These are phyloP conservation scores for Tricholoma flavovirens DNA, from an alignment of 768 basidiomycete species.

Conservation along the genomic window DNA sequence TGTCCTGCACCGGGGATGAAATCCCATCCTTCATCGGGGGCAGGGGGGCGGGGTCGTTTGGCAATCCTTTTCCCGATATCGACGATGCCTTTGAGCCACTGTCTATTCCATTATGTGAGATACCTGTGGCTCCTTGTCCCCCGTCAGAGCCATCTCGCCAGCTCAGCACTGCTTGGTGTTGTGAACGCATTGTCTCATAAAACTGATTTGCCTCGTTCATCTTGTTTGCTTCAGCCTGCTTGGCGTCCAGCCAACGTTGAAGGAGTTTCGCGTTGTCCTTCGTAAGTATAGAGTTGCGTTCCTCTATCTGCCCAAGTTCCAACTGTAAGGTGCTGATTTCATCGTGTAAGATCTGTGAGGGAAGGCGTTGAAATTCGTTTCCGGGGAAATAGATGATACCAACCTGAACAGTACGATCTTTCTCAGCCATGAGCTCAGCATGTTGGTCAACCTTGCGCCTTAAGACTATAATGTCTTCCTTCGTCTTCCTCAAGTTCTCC, in stretches of 20 bases:
- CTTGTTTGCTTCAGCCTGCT: constrained; percentile 86
- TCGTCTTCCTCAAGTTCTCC: constrained; percentile 70
- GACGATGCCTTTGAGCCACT: constrained; percentile 26
- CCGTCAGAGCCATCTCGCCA: constrained; percentile 44
- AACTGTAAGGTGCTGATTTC: constrained; percentile 90
- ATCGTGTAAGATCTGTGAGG: constrained; percentile 78
- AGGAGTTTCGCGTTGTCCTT: constrained; percentile 94
- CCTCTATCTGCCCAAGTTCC: constrained; percentile 85
- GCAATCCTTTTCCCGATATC: constrained; percentile 69
- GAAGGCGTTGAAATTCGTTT: constrained; percentile 1
- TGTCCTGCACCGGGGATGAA: constrained; percentile 62
- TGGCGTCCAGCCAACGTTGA: constrained; percentile 95
- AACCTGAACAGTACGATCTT: constrained; percentile 86
- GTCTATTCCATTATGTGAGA: constrained; percentile 22
- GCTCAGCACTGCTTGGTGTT: constrained; percentile 54
- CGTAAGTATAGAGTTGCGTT: constrained; percentile 79
- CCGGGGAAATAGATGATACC: constrained; percentile 19
- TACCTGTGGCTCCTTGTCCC: constrained; percentile 10
- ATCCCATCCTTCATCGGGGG: constrained; percentile 66
- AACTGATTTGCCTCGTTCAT: constrained; percentile 94
- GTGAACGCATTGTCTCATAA: constrained; percentile 82
- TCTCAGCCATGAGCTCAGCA: constrained; percentile 79
- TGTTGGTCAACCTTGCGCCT: constrained; percentile 79
- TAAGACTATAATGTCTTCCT: constrained; percentile 68
- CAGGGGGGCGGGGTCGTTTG: constrained; percentile 39